phyloP scores from a whole-genome alignment of 257 asterid species.

The Jacaranda mimosifolia region DNA sequence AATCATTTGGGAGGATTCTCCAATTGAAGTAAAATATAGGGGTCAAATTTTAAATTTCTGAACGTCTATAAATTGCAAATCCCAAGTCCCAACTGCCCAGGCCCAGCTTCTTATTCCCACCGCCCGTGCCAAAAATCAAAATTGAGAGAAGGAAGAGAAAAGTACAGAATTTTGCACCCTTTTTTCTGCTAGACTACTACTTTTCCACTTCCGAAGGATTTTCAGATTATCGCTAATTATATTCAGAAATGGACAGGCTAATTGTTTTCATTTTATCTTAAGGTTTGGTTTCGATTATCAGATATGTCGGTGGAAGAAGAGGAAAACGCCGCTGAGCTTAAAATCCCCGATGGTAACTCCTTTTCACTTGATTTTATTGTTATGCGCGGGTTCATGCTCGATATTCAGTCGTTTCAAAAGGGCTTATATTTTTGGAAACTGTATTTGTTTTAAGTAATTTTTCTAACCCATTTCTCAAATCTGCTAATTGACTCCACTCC shows the following conservation, averaged over 20 bases:
- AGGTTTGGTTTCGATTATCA: not conserved
- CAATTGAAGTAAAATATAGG: not conserved
- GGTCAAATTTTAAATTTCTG: not conserved
- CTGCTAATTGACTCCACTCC: not conserved
- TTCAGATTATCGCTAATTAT: not conserved
- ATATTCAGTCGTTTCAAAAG: constrained; percentile 1
- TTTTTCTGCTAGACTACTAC: not conserved
- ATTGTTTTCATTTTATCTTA: not conserved
- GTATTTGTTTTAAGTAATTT: too few relatives aligned
- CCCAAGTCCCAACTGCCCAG: not conserved
- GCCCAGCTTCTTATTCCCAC: not conserved
- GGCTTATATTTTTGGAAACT: too few relatives aligned
- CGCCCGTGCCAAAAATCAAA: not conserved
- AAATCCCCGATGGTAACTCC: constrained; percentile 66
- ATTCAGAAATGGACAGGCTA: too few relatives aligned
- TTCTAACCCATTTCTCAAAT: not conserved
- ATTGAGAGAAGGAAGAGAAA: not conserved
- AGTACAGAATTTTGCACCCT: not conserved
- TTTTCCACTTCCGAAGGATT: not conserved
- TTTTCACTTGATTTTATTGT: not conserved
- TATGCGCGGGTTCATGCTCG: not conserved
- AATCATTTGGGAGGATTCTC: not conserved
- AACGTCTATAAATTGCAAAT: not conserved
- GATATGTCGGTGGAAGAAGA: constrained; percentile 71
- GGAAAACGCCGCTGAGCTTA: constrained; percentile 76